Evolutionary conservation across 768 basidiomycete species (phyloP).

Genomic region (Lactifluus hygrophoroides): DNA sequence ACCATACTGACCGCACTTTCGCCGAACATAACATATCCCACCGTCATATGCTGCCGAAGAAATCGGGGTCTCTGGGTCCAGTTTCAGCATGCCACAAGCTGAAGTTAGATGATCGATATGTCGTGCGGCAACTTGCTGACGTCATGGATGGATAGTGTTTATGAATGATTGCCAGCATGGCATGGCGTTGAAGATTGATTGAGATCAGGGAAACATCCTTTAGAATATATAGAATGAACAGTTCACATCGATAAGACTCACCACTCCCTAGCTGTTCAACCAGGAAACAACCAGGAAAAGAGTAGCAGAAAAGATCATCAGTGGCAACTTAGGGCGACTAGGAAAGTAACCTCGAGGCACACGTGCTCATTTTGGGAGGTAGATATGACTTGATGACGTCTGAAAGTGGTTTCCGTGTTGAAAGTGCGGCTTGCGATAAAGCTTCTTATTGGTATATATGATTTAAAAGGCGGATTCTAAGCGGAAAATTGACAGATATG

Average conservation of each 20-base stretch:
- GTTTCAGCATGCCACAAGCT: not conserved
- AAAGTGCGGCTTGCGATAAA: constrained; percentile 1
- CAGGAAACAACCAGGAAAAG: too few species aligned
- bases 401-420: not conserved
- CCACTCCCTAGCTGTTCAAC: not conserved
- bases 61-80: not conserved
- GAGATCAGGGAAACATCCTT: not conserved
- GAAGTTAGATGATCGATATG: not conserved
- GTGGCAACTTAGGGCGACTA: not conserved
- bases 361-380: not conserved
- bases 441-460: not conserved
- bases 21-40: not conserved
- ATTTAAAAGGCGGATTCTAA: constrained; percentile 1
- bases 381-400: not conserved
- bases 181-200: not conserved
- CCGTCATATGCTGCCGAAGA: not conserved
- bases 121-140: not conserved
- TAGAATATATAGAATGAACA: not conserved
- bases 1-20: not conserved
- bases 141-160: not conserved
- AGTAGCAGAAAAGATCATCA: not conserved
- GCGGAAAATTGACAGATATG: not conserved
- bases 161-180: not conserved
- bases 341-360: not conserved
- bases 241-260: constrained; percentile 8